Evolutionary conservation across 352 stramenopile genomes (phyloP).

Genomic region (Phytophthora nicotianae): DNA sequence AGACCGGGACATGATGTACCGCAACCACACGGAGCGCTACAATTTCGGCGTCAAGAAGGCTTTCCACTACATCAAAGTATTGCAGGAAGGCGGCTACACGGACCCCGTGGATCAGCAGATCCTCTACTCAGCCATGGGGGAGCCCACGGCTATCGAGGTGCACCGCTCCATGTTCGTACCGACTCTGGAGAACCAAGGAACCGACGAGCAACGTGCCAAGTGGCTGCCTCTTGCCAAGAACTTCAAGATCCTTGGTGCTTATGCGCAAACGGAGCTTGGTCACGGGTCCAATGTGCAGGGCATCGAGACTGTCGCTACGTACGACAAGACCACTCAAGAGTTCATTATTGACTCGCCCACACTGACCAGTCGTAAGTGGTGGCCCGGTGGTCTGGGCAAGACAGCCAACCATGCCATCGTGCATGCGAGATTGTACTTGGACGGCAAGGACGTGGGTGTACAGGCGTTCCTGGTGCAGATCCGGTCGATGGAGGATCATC

Average conservation of each 20-base stretch:
- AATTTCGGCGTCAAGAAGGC: conserved; percentile 39
- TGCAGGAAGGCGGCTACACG: conserved; percentile 37
- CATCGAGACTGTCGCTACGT: conserved; percentile 88
- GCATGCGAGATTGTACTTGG: conserved; percentile 20
- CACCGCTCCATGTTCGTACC: conserved; percentile 42
- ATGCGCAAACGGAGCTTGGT: conserved; percentile 96
- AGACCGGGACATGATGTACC: conserved; percentile 50
- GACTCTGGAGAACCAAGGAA: conserved; percentile 73
- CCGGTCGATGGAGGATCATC: conserved; percentile 16
- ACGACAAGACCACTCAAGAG: conserved; percentile 84
- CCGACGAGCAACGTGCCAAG: conserved; percentile 55
- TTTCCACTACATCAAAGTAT: conserved; percentile 45
- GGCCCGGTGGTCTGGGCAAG: conserved; percentile 59
- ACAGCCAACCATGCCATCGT: conserved; percentile 24
- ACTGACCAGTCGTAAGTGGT: conserved; percentile 95
- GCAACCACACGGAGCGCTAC: conserved; percentile 47
- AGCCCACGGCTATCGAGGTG: conserved; percentile 54
- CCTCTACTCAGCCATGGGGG: conserved; percentile 49
- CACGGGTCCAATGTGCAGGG: conserved; percentile 89
- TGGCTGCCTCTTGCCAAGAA: conserved; percentile 70
- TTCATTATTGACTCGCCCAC: conserved; percentile 95
- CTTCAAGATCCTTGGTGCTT: conserved; percentile 87
- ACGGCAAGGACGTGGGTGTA: conserved; percentile 26
- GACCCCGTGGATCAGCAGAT: conserved; percentile 42
- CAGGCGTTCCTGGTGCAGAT: conserved; percentile 29